phyloP scores from a whole-genome alignment of 2,329 filamentous ascomycete species.

The Fusarium lyarnte region DNA sequence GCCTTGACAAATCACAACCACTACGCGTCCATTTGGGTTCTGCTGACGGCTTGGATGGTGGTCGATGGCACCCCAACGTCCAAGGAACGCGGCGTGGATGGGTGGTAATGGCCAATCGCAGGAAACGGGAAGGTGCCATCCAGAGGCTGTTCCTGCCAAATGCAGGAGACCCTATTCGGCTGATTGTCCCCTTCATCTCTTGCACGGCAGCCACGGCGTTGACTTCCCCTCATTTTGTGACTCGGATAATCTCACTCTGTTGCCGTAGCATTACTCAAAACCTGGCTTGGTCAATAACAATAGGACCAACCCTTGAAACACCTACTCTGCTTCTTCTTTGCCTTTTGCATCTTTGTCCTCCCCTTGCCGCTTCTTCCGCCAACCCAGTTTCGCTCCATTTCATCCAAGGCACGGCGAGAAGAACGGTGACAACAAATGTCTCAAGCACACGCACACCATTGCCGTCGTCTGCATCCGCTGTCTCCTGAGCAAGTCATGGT shows the following conservation, averaged over 20 bases:
- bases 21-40: slow-evolving; percentile 21
- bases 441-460: slow-evolving; percentile 7
- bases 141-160: slow-evolving; percentile 35
- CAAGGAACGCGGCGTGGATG: slow-evolving; percentile 24
- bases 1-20: slow-evolving; percentile 35
- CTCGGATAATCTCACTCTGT: slow-evolving; percentile 31
- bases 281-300: slow-evolving; percentile 20
- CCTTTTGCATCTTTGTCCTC: background rate
- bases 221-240: slow-evolving; percentile 37
- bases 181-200: slow-evolving; percentile 35
- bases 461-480: slow-evolving; percentile 6
- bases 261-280: slow-evolving; percentile 30
- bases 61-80: slow-evolving; percentile 13
- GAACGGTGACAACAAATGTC: slow-evolving; percentile 5
- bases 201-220: slow-evolving; percentile 32
- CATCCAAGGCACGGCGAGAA: slow-evolving; percentile 13
- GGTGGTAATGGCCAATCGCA: slow-evolving; percentile 31
- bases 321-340: background rate
- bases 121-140: slow-evolving; percentile 33
- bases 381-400: slow-evolving; percentile 15
- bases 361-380: background rate
- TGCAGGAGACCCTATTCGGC: slow-evolving; percentile 32
- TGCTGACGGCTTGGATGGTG: slow-evolving; percentile 29
- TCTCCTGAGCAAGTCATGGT: slow-evolving; percentile 24
- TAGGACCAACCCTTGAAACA: background rate